These are phyloP conservation scores for Centaurea solstitialis DNA, from an alignment of 129 eudicot genomes.

Conservation along the genomic window DNA sequence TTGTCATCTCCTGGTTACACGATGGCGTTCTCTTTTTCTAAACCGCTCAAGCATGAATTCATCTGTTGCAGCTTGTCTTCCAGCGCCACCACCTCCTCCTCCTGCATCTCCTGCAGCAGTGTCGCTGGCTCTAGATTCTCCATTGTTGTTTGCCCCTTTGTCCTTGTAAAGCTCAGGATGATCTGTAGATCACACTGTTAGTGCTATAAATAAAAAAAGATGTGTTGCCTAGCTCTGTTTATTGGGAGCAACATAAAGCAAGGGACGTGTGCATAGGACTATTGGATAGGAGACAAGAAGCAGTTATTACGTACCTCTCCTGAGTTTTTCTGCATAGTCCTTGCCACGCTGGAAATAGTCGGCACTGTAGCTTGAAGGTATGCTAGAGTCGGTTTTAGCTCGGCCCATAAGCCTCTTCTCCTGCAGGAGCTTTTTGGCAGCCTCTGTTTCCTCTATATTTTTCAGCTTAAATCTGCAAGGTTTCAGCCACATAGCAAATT, in stretches of 20 bases:
- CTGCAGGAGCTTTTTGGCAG: conserved; percentile 94
- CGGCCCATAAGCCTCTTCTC: conserved; percentile 89
- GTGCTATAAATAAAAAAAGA: not conserved
- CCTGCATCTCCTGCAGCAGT: conserved; percentile 58
- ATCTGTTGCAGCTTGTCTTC: conserved; percentile 95
- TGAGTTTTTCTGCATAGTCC: conserved; percentile 87
- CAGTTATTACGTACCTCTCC: conserved; percentile 57
- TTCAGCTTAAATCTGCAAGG: conserved; percentile 75
- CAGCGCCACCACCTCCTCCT: conserved; percentile 51
- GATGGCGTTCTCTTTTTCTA: conserved; percentile 93
- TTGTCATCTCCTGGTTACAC: conserved; percentile 68
- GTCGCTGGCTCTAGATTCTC: conserved; percentile 58
- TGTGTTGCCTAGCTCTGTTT: not conserved
- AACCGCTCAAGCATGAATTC: conserved; percentile 93
- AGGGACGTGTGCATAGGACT: not conserved
- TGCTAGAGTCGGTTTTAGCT: conserved; percentile 64
- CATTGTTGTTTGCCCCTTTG: conserved; percentile 51
- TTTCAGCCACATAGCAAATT: not conserved
- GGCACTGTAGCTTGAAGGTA: conserved; percentile 88
- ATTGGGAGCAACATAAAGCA: not conserved
- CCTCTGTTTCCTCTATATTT: conserved; percentile 99
- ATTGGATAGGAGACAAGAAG: not conserved
- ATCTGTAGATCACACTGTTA: conserved; percentile 43
- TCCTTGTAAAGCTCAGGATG: conserved; percentile 79
- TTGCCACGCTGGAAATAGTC: conserved; percentile 96